Percentiles rank a stretch among this genome's conserved stretches.
Evolutionary conservation across 2,329 filamentous ascomycete species (phyloP).

Genomic region (Trichoderma gracile): DNA sequence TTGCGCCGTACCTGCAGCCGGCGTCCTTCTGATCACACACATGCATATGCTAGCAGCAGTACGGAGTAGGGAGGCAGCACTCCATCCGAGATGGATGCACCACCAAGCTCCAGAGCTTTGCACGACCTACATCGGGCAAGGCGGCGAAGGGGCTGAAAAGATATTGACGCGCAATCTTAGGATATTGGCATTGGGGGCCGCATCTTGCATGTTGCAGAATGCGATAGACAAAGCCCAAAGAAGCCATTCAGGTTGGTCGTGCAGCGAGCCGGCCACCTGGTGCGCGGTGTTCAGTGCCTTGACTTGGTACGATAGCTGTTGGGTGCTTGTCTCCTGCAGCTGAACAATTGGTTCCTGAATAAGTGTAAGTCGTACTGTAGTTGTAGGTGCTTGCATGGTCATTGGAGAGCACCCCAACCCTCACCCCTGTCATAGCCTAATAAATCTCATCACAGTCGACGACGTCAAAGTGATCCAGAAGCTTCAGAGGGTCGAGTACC

Average conservation of each 20-base stretch:
- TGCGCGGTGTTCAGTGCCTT: neutral
- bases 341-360: neutral
- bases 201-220: conserved; percentile 1
- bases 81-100: neutral
- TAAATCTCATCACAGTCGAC: neutral
- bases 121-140: conserved; percentile 4
- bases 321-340: conserved; percentile 1
- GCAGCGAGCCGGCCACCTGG: conserved; percentile 3
- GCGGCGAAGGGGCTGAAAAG: conserved; percentile 8
- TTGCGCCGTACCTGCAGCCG: conserved; percentile 22
- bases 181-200: conserved; percentile 7
- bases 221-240: neutral
- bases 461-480: conserved; percentile 1
- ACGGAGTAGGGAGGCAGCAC: neutral
- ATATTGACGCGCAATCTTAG: conserved; percentile 5
- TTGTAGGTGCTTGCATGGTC: neutral
- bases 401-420: neutral
- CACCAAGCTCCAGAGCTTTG: neutral
- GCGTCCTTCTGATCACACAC: conserved; percentile 18
- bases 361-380: neutral
- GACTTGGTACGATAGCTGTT: neutral
- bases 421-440: neutral
- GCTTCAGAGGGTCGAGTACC: neutral
- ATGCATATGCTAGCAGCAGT: neutral
- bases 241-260: neutral